Evolutionary conservation across 2,329 filamentous ascomycete genomes (phyloP).

Genomic region (Plenodomus biglobosus): DNA sequence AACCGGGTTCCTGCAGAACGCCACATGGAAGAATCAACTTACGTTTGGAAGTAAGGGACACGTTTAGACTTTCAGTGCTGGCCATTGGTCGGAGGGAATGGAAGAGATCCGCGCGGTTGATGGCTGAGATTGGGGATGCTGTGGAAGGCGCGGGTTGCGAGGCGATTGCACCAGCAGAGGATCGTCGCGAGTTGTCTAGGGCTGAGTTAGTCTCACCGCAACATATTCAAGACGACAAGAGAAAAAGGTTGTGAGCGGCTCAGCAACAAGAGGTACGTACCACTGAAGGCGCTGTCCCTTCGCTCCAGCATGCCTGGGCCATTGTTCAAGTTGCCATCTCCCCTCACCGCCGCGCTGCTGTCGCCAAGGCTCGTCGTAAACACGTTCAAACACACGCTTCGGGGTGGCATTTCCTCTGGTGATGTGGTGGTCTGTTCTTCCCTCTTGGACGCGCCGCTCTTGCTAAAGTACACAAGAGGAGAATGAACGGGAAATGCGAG

Average conservation of each 20-base stretch:
- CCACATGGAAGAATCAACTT: conserved; percentile 24
- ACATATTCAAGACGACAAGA: neutral
- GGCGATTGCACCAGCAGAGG: conserved; percentile 25
- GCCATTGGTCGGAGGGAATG: conserved; percentile 26
- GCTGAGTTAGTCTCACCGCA: neutral
- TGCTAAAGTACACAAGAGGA: conserved; percentile 7
- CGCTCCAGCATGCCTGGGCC: conserved; percentile 18
- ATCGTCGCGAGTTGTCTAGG: conserved; percentile 21
- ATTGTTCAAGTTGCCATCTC: conserved; percentile 19
- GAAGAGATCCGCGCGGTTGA: conserved; percentile 30
- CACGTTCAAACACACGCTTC: conserved; percentile 43
- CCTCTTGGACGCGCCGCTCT: conserved; percentile 11
- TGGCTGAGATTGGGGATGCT: conserved; percentile 18
- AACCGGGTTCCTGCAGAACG: conserved; percentile 31
- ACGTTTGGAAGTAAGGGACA: conserved; percentile 27
- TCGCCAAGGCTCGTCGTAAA: conserved; percentile 39
- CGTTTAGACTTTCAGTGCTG: conserved; percentile 28
- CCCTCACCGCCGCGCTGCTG: conserved; percentile 31
- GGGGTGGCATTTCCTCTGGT: conserved; percentile 36
- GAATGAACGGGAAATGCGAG: conserved; percentile 16
- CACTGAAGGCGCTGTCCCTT: conserved; percentile 35
- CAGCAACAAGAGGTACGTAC: conserved; percentile 12
- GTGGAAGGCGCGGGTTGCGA: conserved; percentile 17
- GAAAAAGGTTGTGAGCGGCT: neutral
- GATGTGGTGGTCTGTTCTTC: conserved; percentile 6